phyloP scores from a whole-genome alignment of 192 early-diverging fungal species.

The Ambispora gerdemannii region DNA sequence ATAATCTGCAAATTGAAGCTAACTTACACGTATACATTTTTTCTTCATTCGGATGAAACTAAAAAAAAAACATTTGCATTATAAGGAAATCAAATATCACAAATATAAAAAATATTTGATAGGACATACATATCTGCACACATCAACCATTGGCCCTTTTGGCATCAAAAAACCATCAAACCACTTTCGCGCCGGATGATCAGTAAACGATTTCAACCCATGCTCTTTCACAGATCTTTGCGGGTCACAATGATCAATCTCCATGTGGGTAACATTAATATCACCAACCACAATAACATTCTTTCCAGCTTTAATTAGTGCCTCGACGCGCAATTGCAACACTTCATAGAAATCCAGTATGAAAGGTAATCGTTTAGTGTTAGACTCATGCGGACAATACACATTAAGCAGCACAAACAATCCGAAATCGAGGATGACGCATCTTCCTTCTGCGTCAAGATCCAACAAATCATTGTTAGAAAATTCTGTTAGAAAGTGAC shows the following conservation, averaged over 20 bases:
- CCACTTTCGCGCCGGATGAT: constrained; percentile 61
- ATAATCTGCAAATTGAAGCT: too few relatives aligned
- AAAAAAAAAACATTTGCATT: too few relatives aligned
- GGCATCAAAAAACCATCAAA: constrained; percentile 58
- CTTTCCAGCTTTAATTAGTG: constrained; percentile 47
- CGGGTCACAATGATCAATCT: constrained; percentile 75
- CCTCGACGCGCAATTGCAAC: constrained; percentile 46
- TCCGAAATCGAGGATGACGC: constrained; percentile 68
- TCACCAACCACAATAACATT: constrained; percentile 65
- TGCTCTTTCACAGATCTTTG: constrained; percentile 50
- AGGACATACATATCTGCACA: constrained; percentile 44
- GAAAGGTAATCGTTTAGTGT: constrained; percentile 46
- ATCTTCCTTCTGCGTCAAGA: constrained; percentile 71
- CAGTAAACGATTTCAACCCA: constrained; percentile 53
- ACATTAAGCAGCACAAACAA: constrained; percentile 74
- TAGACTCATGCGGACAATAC: constrained; percentile 62
- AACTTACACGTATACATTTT: constrained; percentile 54
- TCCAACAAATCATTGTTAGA: constrained; percentile 33
- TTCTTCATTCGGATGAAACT: constrained; percentile 53
- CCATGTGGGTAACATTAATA: constrained; percentile 60
- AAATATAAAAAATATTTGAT: too few relatives aligned
- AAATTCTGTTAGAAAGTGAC: constrained; percentile 1
- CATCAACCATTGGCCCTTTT: constrained; percentile 60
- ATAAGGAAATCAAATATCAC: too few relatives aligned
- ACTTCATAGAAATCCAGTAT: constrained; percentile 52